These are phyloP conservation scores for Exserohilum turcica DNA, from an alignment of 2,329 filamentous ascomycete species.

Conservation along the genomic window DNA sequence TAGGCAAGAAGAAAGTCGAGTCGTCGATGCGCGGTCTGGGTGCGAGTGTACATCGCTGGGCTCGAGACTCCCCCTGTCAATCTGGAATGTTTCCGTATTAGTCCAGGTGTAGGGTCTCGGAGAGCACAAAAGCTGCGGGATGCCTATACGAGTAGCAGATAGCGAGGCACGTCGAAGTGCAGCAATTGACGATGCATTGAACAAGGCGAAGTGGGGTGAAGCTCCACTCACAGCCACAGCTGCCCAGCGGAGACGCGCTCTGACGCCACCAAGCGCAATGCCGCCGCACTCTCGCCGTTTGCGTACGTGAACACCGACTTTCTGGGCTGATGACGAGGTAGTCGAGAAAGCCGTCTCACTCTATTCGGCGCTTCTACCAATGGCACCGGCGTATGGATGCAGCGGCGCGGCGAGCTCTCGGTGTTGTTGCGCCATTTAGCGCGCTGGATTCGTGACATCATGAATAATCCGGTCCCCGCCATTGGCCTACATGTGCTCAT, in stretches of 20 bases:
- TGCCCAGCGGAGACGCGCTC: not conserved
- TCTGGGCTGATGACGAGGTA: too few relatives aligned
- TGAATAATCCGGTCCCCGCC: constrained; percentile 10
- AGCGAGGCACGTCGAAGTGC: not conserved
- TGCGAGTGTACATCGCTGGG: not conserved
- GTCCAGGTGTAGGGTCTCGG: not conserved
- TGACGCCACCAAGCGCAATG: not conserved
- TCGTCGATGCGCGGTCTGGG: not conserved
- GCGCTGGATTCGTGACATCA: constrained; percentile 23
- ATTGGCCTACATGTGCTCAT: constrained; percentile 15
- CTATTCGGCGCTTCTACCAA: not conserved
- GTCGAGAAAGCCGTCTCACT: not conserved
- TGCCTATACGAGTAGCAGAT: not conserved
- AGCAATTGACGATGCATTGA: not conserved
- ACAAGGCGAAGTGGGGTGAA: not conserved
- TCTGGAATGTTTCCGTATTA: not conserved
- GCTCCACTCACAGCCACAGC: constrained; percentile 7
- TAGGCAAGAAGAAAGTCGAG: not conserved
- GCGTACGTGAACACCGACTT: not conserved
- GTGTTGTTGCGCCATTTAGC: not conserved
- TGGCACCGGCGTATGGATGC: not conserved
- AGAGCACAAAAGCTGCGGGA: not conserved
- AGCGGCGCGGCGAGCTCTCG: not conserved
- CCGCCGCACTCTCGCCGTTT: not conserved
- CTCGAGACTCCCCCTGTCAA: not conserved